Evolutionary conservation across 768 basidiomycete species (phyloP), one percentile per base, ranked within the genome.

Genomic region (Serpula lacrymans): DNA sequence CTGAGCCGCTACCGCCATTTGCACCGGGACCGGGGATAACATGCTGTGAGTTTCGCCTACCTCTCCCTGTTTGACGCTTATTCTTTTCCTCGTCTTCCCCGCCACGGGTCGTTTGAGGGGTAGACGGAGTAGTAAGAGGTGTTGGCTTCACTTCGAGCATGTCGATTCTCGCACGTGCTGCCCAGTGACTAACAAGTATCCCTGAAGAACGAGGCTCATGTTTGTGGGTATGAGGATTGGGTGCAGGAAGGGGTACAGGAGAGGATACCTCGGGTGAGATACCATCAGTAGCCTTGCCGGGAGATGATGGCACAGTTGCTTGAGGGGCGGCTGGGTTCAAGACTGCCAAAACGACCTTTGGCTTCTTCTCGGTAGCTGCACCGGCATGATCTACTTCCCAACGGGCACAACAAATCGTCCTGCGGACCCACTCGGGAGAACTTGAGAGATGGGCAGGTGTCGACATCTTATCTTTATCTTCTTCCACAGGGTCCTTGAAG

Each of bases 361-460:
- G 68, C 6, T 61, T 46, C 33, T 53, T 53, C 10, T 48, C 21
- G 6, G 31, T 14, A 23, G 67, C 63, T 4, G 60, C 43, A 13
- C 51, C 43, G n/a, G 74, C 73, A 41, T 82, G 69, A 34, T 84
- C 72, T 29, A 73, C 58, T 54, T 88, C 86, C 84, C 84, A 91
- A 13, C 74, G 75, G 2, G 83, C 84, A 54, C 88, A 89, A 55
- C 84, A 91, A 42, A 91, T 82, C 24, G 84, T 86, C 42, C 88
- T 75, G 47, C 88, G 78, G 21, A 90, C 75, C 88, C 88, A 91
- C 54, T 91, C 88, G 10, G 88, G 88, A 7, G 82, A 81, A 5
- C 67, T 56, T 23, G 58, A 59, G 1, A 56, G 41, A 45, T 57
- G 48, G 13, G 46, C 43, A 38, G 59, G 38, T 32, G 54, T 57